Conservation (phyloP, 2,329 filamentous ascomycete genomes). For the Hansfordia pulvinata region DNA sequence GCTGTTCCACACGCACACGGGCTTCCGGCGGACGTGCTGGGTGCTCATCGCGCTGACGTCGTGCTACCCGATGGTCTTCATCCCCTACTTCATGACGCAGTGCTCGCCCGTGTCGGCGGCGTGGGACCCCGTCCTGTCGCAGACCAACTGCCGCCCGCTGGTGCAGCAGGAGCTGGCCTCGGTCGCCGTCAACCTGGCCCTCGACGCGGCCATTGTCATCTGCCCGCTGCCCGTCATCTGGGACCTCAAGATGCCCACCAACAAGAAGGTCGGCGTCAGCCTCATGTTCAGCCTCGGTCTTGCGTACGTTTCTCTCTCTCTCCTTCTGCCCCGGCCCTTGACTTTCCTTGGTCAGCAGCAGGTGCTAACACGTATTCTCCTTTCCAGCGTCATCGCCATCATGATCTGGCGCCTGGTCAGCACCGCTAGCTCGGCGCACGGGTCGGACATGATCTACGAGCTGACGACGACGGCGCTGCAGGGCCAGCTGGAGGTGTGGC, state of each 20-base stretch:
- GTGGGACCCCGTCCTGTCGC: conserved; percentile 3
- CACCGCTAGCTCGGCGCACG: background rate
- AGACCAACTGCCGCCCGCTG: conserved; percentile 2
- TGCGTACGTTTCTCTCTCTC: conserved; percentile 6
- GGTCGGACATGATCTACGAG: conserved; percentile 1
- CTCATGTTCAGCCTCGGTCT: conserved; percentile 9
- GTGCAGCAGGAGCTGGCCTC: conserved; percentile 2
- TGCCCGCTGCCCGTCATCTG: conserved; percentile 30
- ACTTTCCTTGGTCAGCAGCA: too few species aligned
- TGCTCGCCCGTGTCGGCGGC: conserved; percentile 2
- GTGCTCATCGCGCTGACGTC: conserved; percentile 1
- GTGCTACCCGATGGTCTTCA: conserved; percentile 1
- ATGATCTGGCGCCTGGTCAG: conserved; percentile 3
- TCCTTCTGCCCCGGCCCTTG: too few species aligned
- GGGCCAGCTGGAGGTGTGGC: conserved; percentile 2
- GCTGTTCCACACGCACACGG: conserved; percentile 1
- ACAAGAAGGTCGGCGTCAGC: conserved; percentile 10
- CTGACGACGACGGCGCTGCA: background rate
- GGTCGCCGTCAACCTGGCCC: conserved; percentile 15
- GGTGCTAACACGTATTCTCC: background rate
- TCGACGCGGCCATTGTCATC: conserved; percentile 28
- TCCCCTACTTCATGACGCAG: conserved; percentile 3
- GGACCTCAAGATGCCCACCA: conserved; percentile 30
- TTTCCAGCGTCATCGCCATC: conserved; percentile 1
- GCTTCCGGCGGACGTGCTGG: conserved; percentile 1